Conservation (phyloP, 371 early-diverging fungal species). For the Lichtheimia ornata region DNA sequence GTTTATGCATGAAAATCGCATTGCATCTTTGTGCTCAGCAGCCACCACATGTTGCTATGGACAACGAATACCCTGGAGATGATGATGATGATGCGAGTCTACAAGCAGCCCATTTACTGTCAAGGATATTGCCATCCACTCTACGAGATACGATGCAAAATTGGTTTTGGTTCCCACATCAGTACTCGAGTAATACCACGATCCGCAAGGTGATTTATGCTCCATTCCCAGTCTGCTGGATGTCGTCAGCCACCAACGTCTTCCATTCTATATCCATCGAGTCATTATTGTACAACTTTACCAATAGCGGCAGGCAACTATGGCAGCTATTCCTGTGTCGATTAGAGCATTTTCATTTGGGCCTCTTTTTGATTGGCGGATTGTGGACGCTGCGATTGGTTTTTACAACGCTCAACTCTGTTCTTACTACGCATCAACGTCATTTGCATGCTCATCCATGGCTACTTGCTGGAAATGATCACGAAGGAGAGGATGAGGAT, state of each 20-base stretch:
- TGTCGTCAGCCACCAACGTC: conserved; percentile 4
- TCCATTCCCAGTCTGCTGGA: conserved; percentile 44
- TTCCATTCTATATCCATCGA: conserved; percentile 31
- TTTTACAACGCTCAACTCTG: conserved; percentile 55
- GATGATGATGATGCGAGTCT: too few relatives aligned
- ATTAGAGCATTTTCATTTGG: conserved; percentile 60
- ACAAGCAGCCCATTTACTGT: too few relatives aligned
- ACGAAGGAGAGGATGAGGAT: not conserved
- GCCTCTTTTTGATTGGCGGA: conserved; percentile 64
- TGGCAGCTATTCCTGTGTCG: conserved; percentile 56
- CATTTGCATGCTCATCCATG: not conserved
- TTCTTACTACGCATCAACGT: conserved; percentile 50
- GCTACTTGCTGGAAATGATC: not conserved
- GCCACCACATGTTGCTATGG: too few relatives aligned
- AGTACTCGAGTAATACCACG: not conserved
- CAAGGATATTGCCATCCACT: too few relatives aligned
- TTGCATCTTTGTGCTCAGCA: too few relatives aligned
- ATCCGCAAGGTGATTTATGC: conserved; percentile 28
- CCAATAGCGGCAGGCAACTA: conserved; percentile 56
- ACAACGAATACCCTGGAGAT: too few relatives aligned
- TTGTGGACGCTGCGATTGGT: conserved; percentile 60
- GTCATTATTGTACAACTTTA: conserved; percentile 40
- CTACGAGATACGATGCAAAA: not conserved
- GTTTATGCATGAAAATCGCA: too few relatives aligned
- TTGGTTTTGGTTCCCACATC: too few relatives aligned